Evolutionary conservation across 768 basidiomycete genomes (phyloP).

Genomic region (Trichaptum fuscoviolaceum): DNA sequence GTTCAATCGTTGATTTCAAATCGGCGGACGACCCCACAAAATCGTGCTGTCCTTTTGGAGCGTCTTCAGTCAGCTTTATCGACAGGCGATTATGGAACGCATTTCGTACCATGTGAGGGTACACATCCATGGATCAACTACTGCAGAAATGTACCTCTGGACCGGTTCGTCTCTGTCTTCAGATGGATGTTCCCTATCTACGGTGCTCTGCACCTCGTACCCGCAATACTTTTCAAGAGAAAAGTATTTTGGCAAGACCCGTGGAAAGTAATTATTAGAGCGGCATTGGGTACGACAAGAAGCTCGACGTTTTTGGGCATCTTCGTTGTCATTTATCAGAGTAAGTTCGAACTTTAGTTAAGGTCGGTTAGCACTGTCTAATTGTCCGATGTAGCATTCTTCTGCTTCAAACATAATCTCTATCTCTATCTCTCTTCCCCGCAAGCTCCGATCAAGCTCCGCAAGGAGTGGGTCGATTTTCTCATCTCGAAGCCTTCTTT

Average conservation of each 20-base stretch:
- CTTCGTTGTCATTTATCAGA: constrained; percentile 79
- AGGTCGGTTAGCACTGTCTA: background rate
- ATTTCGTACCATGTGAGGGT: constrained; percentile 59
- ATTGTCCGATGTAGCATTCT: constrained; percentile 38
- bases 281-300: constrained; percentile 66
- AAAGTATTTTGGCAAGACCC: constrained; percentile 63
- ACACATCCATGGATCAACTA: constrained; percentile 70
- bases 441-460: constrained; percentile 35
- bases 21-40: constrained; percentile 43
- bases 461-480: constrained; percentile 44
- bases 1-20: constrained; percentile 47
- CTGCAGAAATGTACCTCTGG: constrained; percentile 55
- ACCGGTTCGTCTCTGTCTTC: constrained; percentile 75
- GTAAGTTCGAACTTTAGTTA: constrained; percentile 35
- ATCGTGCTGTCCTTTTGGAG: constrained; percentile 45
- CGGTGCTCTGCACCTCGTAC: constrained; percentile 85
- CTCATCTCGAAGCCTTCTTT: constrained; percentile 67
- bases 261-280: constrained; percentile 54
- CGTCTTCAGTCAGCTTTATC: constrained; percentile 28
- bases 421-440: constrained; percentile 41
- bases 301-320: constrained; percentile 84
- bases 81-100: constrained; percentile 40
- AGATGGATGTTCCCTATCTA: constrained; percentile 84
- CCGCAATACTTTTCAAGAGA: constrained; percentile 78
- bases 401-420: constrained; percentile 62